Percentiles rank a stretch among this genome's conserved stretches.
Conservation (phyloP, 257 asterid species). For the Penstemon davidsonii region DNA sequence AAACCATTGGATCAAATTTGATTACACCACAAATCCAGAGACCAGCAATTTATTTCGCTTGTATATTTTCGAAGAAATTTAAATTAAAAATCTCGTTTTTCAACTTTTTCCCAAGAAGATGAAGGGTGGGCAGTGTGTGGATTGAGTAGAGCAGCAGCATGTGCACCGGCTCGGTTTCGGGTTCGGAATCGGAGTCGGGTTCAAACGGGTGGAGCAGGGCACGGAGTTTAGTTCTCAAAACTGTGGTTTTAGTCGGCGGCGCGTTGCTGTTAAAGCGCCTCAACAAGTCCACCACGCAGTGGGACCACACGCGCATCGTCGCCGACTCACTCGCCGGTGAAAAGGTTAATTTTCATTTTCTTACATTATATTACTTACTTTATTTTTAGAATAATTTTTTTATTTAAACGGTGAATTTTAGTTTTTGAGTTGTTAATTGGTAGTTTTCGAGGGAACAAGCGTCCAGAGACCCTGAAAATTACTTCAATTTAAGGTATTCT, state of each 20-base stretch:
- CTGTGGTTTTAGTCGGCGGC: constrained; percentile 82
- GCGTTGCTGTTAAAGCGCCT: constrained; percentile 82
- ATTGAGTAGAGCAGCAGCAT: constrained; percentile 38
- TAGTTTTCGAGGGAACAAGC: constrained; percentile 96
- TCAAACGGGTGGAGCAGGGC: constrained; percentile 77
- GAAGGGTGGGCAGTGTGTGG: constrained; percentile 23
- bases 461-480: constrained; percentile 90
- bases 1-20: constrained; percentile 17
- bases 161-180: constrained; percentile 71
- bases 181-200: constrained; percentile 48
- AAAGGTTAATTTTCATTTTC: constrained; percentile 43
- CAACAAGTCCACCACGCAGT: constrained; percentile 94
- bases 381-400: background rate
- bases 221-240: constrained; percentile 74
- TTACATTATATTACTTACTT: too few relatives aligned
- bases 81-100: constrained; percentile 9
- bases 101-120: constrained; percentile 7
- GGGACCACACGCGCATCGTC: constrained; percentile 94
- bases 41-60: constrained; percentile 15
- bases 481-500: constrained; percentile 85
- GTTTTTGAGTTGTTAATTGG: constrained; percentile 25
- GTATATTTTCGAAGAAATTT: constrained; percentile 6
- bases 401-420: background rate
- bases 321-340: constrained; percentile 95
- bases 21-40: constrained; percentile 2